Evolutionary conservation across 768 basidiomycete species (phyloP).

Genomic region (Calocybe indica): DNA sequence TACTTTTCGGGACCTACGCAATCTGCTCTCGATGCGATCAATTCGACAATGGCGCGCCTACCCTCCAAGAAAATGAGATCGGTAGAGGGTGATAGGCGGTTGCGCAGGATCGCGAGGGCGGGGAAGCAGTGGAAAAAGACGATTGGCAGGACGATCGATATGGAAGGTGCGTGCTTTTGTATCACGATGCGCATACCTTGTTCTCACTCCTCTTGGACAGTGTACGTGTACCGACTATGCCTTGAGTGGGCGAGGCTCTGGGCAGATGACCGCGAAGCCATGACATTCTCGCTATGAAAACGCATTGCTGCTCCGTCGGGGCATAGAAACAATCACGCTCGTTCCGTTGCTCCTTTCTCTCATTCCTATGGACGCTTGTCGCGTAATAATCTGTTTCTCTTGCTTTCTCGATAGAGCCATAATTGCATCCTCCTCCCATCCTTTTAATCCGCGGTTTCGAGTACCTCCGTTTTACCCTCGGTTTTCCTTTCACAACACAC

Average conservation of each 20-base stretch:
- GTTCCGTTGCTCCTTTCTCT: too few relatives aligned
- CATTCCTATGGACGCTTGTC: too few relatives aligned
- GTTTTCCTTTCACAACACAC: too few relatives aligned
- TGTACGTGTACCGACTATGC: constrained; percentile 82
- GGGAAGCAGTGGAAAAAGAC: constrained; percentile 92
- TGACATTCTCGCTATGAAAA: constrained; percentile 32
- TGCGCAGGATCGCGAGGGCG: constrained; percentile 80
- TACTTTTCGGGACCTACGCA: constrained; percentile 86
- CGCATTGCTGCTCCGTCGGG: not conserved
- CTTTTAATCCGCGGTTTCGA: too few relatives aligned
- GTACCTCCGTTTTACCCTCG: too few relatives aligned
- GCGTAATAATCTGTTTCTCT: too few relatives aligned
- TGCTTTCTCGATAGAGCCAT: too few relatives aligned
- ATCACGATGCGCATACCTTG: not conserved
- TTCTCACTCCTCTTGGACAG: constrained; percentile 29
- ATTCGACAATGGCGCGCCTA: constrained; percentile 35
- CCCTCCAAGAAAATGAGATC: constrained; percentile 28
- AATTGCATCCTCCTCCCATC: too few relatives aligned
- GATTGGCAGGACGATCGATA: constrained; percentile 77
- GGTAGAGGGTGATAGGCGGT: constrained; percentile 61
- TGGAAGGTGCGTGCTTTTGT: constrained; percentile 67
- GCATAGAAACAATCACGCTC: not conserved
- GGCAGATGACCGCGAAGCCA: constrained; percentile 78
- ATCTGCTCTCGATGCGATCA: constrained; percentile 47
- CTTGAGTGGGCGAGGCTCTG: constrained; percentile 85